Percentiles rank a stretch among this genome's conserved stretches.
Evolutionary conservation across 2,329 filamentous ascomycete species (phyloP).

Genomic region (Claviceps capensis): DNA sequence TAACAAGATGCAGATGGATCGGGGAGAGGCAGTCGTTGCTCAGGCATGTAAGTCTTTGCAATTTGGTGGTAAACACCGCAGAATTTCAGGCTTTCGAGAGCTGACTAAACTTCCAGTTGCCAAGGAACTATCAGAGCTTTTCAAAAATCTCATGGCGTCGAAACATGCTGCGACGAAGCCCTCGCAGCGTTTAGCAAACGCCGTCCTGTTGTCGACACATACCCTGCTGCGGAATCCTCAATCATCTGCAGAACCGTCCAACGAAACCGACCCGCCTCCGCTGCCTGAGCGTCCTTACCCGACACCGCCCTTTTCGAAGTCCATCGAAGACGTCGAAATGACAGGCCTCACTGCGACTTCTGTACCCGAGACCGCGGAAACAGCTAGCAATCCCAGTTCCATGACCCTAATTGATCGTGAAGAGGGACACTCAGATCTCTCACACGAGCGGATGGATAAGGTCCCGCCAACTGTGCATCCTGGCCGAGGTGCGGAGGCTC

Average conservation of each 20-base stretch:
- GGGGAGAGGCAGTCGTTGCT: constrained; percentile 47
- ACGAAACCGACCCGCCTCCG: constrained; percentile 27
- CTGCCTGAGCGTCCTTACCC: constrained; percentile 35
- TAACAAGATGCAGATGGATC: constrained; percentile 33
- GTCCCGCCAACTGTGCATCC: constrained; percentile 6
- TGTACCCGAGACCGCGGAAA: constrained; percentile 20
- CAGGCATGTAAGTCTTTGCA: constrained; percentile 53
- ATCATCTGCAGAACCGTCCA: constrained; percentile 12
- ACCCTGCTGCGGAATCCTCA: constrained; percentile 21
- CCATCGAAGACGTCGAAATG: constrained; percentile 21
- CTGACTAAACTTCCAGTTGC: constrained; percentile 43
- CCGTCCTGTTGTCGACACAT: constrained; percentile 51
- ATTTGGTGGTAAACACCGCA: neutral
- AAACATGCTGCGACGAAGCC: constrained; percentile 51
- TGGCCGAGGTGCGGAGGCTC: constrained; percentile 5
- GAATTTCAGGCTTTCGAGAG: constrained; percentile 19
- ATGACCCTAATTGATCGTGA: constrained; percentile 35
- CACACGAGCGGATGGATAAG: constrained; percentile 21
- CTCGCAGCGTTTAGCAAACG: constrained; percentile 62
- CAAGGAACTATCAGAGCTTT: constrained; percentile 57
- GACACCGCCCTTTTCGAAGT: constrained; percentile 16
- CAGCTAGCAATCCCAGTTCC: constrained; percentile 34
- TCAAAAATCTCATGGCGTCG: constrained; percentile 54
- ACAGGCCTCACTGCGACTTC: constrained; percentile 19
- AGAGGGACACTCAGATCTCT: constrained; percentile 22